Evolutionary conservation across 208 protist species (phyloP).

Genomic region (Leishmania arabica): DNA sequence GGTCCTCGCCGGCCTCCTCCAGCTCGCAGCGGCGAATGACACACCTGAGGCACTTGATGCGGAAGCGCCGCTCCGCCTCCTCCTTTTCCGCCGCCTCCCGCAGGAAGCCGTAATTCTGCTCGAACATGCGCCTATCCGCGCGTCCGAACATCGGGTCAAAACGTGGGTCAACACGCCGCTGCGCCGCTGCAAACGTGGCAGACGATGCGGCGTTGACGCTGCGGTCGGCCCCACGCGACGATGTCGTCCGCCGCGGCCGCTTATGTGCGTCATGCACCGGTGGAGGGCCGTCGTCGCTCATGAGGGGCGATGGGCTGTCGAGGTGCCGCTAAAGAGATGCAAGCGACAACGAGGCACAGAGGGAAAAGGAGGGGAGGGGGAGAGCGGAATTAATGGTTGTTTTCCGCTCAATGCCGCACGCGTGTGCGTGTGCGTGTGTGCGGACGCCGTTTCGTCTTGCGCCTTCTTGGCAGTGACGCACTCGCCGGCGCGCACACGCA

Average conservation of each 20-base stretch:
- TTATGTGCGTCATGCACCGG: conserved; percentile 68
- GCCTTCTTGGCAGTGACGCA: conserved; percentile 25
- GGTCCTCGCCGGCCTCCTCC: conserved; percentile 66
- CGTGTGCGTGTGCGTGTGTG: conserved; percentile 2
- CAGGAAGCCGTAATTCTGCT: conserved; percentile 84
- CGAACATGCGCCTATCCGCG: conserved; percentile 54
- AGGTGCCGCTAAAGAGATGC: neutral
- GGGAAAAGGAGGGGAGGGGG: neutral
- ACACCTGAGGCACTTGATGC: conserved; percentile 71
- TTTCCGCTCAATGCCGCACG: neutral
- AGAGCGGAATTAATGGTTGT: too few species aligned
- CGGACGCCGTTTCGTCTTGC: neutral
- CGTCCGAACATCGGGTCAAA: conserved; percentile 73
- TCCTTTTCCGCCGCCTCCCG: conserved; percentile 73
- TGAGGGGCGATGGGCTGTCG: neutral
- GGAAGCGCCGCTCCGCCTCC: conserved; percentile 59
- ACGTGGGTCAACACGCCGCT: conserved; percentile 62
- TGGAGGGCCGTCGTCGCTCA: conserved; percentile 66
- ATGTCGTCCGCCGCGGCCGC: conserved; percentile 29
- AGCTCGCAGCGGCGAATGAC: conserved; percentile 70
- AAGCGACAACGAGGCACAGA: neutral
- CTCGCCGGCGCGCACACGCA: neutral
- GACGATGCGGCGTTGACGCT: conserved; percentile 1
- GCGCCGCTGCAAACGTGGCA: neutral
- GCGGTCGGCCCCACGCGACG: neutral